Evolutionary conservation across 352 stramenopile species (phyloP).

Genomic region (Phytophthora meadii): DNA sequence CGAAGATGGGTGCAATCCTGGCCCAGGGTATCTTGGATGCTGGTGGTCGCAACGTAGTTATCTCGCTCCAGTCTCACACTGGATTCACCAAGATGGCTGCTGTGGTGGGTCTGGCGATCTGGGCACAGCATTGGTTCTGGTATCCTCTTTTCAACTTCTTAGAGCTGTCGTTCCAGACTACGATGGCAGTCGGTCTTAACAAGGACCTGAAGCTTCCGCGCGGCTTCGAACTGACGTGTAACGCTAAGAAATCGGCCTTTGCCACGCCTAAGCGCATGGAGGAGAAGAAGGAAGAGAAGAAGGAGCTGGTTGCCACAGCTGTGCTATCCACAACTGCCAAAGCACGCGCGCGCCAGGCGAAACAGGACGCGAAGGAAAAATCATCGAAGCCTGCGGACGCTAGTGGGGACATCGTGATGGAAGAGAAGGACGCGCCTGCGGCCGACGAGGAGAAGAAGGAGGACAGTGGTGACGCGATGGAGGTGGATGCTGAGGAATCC

Average conservation of each 20-base stretch:
- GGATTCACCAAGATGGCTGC: conserved; percentile 98
- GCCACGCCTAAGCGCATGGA: conserved; percentile 98
- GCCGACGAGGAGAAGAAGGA: conserved; percentile 63
- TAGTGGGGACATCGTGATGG: conserved; percentile 59
- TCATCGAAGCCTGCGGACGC: conserved; percentile 53
- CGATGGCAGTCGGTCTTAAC: conserved; percentile 97
- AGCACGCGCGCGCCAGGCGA: conserved; percentile 93
- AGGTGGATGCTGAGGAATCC: conserved; percentile 68
- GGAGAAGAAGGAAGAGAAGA: conserved; percentile 99
- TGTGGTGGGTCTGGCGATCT: conserved; percentile 96
- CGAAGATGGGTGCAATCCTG: conserved; percentile 99
- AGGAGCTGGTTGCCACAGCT: conserved; percentile 97
- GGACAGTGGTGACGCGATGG: conserved; percentile 60
- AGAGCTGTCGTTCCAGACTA: conserved; percentile 96
- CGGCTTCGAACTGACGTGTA: conserved; percentile 93
- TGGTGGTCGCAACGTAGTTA: conserved; percentile 96
- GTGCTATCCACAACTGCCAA: conserved; percentile 98
- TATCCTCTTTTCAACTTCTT: conserved; percentile 99
- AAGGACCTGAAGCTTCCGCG: conserved; percentile 98
- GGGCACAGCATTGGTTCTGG: conserved; percentile 99
- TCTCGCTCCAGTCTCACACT: conserved; percentile 95
- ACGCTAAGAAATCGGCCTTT: conserved; percentile 96
- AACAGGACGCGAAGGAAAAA: conserved; percentile 92
- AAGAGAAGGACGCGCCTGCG: conserved; percentile 47
- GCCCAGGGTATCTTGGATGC: conserved; percentile 98